A percentile compares a stretch with the other conserved stretches of the same genome.
These are phyloP conservation scores for Trichoderma sp. DNA, from an alignment of 2,329 filamentous ascomycete genomes.

Conservation along the genomic window DNA sequence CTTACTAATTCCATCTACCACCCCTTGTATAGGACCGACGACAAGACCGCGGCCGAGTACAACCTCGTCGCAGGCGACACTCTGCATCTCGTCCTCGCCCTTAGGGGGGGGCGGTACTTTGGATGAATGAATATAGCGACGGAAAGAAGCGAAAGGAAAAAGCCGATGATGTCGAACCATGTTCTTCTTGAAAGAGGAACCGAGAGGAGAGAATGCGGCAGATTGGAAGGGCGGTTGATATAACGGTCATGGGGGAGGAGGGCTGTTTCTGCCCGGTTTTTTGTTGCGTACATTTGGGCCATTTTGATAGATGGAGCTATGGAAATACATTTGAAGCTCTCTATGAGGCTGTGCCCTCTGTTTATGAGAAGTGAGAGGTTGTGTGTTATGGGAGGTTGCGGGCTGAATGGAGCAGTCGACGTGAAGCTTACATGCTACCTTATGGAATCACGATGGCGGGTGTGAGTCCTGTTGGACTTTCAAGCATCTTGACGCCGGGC, in stretches of 20 bases:
- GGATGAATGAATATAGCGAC: constrained; percentile 13
- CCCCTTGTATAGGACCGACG: constrained; percentile 70
- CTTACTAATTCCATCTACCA: background rate
- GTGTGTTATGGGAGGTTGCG: background rate
- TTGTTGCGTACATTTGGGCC: constrained; percentile 21
- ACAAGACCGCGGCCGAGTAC: constrained; percentile 91
- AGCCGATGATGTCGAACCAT: constrained; percentile 18
- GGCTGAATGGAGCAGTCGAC: background rate
- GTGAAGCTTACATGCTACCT: background rate
- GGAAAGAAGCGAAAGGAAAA: constrained; percentile 10
- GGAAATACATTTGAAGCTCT: constrained; percentile 8
- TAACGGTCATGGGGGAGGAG: background rate
- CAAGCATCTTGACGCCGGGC: background rate
- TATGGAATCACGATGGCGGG: background rate
- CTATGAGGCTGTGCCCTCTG: background rate
- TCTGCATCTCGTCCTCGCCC: constrained; percentile 90
- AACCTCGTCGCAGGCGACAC: constrained; percentile 89
- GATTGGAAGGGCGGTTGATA: background rate
- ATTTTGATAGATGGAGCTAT: constrained; percentile 24
- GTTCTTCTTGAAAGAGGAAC: constrained; percentile 3
- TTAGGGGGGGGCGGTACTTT: constrained; percentile 69
- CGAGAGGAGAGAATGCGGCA: background rate
- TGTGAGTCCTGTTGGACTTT: too few species aligned
- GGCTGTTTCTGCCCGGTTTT: background rate
- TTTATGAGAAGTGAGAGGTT: background rate